These are phyloP conservation scores for Ophiostoma sp. DNA, from an alignment of 2,329 filamentous ascomycete genomes.

Conservation along the genomic window DNA sequence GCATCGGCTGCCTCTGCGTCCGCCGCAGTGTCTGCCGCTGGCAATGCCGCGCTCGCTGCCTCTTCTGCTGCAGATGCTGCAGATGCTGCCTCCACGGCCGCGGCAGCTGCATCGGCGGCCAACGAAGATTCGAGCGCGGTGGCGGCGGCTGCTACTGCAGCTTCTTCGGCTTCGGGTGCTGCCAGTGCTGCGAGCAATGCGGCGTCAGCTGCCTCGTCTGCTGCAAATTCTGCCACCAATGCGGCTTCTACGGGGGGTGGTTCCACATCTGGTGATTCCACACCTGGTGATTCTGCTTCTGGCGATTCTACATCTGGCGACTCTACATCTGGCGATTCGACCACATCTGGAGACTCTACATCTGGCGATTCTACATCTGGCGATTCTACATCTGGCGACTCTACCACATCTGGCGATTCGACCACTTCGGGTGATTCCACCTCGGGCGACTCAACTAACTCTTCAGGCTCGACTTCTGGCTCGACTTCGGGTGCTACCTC, in stretches of 20 bases:
- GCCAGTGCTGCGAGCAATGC: not conserved
- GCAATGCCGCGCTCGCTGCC: not conserved
- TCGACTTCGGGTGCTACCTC: not conserved
- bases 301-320: not conserved
- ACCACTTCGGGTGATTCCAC: not conserved
- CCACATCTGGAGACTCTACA: not conserved
- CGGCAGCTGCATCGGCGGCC: constrained; percentile 16
- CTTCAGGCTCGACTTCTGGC: not conserved
- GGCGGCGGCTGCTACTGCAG: not conserved
- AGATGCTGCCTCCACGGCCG: constrained; percentile 12
- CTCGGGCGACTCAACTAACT: not conserved
- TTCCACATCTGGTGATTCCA: not conserved
- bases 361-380: not conserved
- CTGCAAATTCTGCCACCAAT: not conserved
- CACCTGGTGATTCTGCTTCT: not conserved
- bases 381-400: not conserved
- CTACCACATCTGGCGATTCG: not conserved
- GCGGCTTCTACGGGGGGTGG: not conserved
- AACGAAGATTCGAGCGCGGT: not conserved
- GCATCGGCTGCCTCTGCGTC: not conserved
- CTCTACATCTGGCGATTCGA: not conserved
- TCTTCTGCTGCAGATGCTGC: constrained; percentile 6
- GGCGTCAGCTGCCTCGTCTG: not conserved
- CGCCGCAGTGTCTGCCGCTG: not conserved
- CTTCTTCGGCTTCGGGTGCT: not conserved